Evolutionary conservation across 371 early-diverging fungal genomes (phyloP).

Genomic region (Mortierella sp.): DNA sequence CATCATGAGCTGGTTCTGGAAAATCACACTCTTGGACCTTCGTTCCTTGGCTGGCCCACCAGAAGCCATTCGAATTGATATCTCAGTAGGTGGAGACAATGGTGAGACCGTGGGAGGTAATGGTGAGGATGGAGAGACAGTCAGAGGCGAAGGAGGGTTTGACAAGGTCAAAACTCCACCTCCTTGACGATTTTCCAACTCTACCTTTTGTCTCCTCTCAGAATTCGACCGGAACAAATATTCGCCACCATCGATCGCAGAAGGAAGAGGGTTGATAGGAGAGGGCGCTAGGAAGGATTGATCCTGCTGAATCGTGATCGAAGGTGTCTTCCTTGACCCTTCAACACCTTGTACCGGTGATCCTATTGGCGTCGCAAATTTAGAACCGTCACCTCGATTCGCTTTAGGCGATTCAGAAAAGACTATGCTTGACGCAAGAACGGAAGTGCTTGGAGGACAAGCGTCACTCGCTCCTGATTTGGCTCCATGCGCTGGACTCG

Average conservation of each 20-base stretch:
- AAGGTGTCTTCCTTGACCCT: conserved; percentile 15
- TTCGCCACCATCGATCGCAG: conserved; percentile 27
- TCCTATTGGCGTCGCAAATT: no score
- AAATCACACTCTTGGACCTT: conserved; percentile 35
- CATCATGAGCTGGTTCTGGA: background rate
- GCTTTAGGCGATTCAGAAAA: no score
- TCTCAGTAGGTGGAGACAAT: no score
- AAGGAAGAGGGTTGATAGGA: conserved; percentile 37
- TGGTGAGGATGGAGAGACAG: conserved; percentile 8
- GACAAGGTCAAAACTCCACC: no score
- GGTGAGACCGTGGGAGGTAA: background rate
- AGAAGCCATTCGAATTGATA: no score
- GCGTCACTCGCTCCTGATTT: no score
- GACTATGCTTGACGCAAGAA: no score
- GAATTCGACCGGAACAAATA: conserved; percentile 8
- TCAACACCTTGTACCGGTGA: no score
- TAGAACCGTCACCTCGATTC: no score
- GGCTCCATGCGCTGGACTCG: no score
- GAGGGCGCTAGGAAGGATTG: conserved; percentile 31
- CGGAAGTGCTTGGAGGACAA: no score
- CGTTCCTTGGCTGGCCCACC: conserved; percentile 13
- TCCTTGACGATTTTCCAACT: no score
- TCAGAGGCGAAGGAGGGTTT: background rate
- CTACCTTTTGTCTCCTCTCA: conserved; percentile 1
- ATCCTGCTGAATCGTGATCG: conserved; percentile 40